A percentile compares a stretch with the other conserved stretches of the same genome.
phyloP scores from a whole-genome alignment of 2,329 filamentous ascomycete species.

The Apiospora aurea region DNA sequence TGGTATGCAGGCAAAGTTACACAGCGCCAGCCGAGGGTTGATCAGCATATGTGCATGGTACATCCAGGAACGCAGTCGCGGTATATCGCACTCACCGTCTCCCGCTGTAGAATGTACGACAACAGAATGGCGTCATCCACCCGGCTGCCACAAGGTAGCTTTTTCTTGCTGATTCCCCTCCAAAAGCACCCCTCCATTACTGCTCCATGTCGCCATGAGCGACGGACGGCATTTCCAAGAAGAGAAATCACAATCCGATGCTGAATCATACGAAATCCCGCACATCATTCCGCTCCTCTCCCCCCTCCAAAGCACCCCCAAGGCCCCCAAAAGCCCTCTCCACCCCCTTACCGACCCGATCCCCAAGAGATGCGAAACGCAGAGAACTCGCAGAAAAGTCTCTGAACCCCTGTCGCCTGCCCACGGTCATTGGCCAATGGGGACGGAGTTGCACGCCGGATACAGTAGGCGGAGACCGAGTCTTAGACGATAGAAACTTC shows the following conservation, averaged over 20 bases:
- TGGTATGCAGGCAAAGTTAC: neutral
- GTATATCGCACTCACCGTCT: neutral
- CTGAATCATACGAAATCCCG: neutral
- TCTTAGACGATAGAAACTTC: neutral
- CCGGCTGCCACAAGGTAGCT: neutral
- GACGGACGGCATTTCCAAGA: constrained; percentile 10
- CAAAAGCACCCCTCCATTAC: neutral
- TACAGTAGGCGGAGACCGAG: constrained; percentile 18
- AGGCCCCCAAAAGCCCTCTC: no score
- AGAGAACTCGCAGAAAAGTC: neutral
- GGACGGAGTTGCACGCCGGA: constrained; percentile 15
- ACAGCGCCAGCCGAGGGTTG: neutral
- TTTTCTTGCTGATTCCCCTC: neutral
- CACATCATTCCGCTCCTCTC: neutral
- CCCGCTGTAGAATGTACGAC: neutral
- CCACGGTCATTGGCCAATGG: constrained; percentile 8
- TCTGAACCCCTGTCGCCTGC: neutral
- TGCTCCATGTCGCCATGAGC: neutral
- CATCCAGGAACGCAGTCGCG: neutral
- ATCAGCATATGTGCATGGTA: neutral
- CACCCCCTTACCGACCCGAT: neutral
- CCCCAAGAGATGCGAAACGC: constrained; percentile 8
- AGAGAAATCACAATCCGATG: neutral
- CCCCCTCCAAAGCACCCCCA: neutral
- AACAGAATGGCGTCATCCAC: constrained; percentile 15